Evolutionary conservation across 1,284 basidiomycete species (phyloP), one percentile per base, ranked within the genome.

Genomic region (Rhizoctonia solani): DNA sequence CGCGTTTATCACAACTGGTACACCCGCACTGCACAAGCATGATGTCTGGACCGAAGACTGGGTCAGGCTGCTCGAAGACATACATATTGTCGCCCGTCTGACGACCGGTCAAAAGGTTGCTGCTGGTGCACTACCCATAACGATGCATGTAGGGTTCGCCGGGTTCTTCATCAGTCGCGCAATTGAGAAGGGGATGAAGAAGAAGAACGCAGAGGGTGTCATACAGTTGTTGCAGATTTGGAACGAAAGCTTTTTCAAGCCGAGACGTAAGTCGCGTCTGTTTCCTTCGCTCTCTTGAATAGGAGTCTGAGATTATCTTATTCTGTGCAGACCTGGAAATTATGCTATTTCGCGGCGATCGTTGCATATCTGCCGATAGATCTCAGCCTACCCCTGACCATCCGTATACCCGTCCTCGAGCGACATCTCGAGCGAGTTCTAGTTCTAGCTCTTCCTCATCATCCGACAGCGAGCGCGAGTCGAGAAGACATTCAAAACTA

Each of bases 191-290:
- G 42, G 55, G 3, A 59, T 59, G 55, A 59, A 19, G 30, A 59
- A 34, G 29, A 39, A 47, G 55, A 59, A 59, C 27, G 42, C 37
- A 16, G 21, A 13, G 3, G 42, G 19, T n/a, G 55, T 59, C 3
- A 27, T 34, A 2, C 27, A 23, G 39, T 16, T 59, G 8, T 34
- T 59, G 42, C 27, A 30, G 11, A 21, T 47, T 21, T 59, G 55
- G 55, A 59, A 59, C 42, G 55, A 59, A 29, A 19, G 42, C 27
- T 59, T 59, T 41, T 59, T 59, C 37, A 32, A 47, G 16, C 55
- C 19, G 9, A 44, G 55, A 59, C 55, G 55, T 59, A 41, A 59
- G 55, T 47, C 23, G 11, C 27, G 13, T 42, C 3, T 2, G 25
- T 25, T 2, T 4, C 4, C 54, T 16, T 3, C 11, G n/a, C 4